These are phyloP conservation scores for Jatropha podagrica DNA, from an alignment of 441 rosid species.

Conservation along the genomic window DNA sequence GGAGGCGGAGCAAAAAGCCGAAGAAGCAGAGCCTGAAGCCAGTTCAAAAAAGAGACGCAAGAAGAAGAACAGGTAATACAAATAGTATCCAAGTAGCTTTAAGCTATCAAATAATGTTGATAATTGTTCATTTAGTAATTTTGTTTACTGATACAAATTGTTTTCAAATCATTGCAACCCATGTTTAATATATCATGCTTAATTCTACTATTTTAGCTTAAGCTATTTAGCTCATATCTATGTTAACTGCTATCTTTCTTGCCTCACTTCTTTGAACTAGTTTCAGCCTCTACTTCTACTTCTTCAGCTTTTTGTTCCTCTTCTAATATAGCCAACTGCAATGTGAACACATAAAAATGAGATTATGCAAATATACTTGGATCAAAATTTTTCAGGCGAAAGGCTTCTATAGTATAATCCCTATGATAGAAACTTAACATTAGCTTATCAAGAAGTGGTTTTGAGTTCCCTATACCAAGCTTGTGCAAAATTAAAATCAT, in stretches of 20 bases:
- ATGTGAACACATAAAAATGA: slow-evolving; percentile 1
- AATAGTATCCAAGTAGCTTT: not conserved
- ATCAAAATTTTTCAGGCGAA: not conserved
- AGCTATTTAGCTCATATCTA: not conserved
- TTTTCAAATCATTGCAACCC: not conserved
- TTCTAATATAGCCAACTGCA: slow-evolving; percentile 81
- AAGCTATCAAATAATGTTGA: not conserved
- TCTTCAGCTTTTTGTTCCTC: slow-evolving; percentile 87
- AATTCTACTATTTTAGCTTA: not conserved
- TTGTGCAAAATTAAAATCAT: slow-evolving; percentile 95
- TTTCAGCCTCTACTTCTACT: slow-evolving; percentile 75
- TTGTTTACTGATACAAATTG: not conserved
- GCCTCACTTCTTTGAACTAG: slow-evolving; percentile 70
- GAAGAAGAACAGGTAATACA: slow-evolving; percentile 46
- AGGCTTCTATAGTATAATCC: not conserved
- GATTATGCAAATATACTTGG: not conserved
- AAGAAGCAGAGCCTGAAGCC: slow-evolving; percentile 84
- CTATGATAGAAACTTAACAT: slow-evolving; percentile 6
- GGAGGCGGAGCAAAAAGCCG: slow-evolving; percentile 96
- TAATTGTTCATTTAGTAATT: not conserved
- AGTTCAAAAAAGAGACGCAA: slow-evolving; percentile 75
- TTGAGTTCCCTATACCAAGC: slow-evolving; percentile 79
- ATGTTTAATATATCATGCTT: not conserved
- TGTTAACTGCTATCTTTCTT: slow-evolving; percentile 53
- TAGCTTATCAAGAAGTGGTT: slow-evolving; percentile 97